Percentiles rank a stretch among this genome's conserved stretches.
These are phyloP conservation scores for Penicillium janthinellum DNA, from an alignment of 2,329 filamentous ascomycete species.

Conservation along the genomic window DNA sequence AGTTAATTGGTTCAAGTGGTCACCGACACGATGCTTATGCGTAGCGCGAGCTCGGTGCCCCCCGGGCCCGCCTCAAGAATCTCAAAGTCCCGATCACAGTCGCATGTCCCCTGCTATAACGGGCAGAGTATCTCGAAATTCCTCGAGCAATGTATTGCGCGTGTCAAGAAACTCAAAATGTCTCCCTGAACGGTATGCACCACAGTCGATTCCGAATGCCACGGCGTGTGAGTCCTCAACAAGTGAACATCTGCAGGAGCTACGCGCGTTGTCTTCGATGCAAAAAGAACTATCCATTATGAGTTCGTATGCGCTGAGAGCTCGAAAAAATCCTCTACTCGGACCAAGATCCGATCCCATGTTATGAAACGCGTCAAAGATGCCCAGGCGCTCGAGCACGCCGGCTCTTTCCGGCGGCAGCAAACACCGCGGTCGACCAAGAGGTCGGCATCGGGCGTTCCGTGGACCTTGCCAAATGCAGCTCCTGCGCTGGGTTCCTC, in stretches of 20 bases:
- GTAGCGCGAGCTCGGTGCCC: neutral
- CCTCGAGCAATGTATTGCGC: neutral
- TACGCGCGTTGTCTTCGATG: neutral
- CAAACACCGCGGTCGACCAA: neutral
- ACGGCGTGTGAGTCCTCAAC: too few relatives aligned
- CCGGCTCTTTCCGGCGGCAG: neutral
- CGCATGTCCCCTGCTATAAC: too few relatives aligned
- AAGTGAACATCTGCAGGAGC: neutral
- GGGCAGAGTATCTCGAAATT: neutral
- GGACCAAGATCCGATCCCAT: neutral
- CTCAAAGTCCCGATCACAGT: neutral
- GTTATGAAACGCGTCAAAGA: neutral
- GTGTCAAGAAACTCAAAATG: neutral
- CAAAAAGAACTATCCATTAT: neutral
- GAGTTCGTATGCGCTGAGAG: neutral
- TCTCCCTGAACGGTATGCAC: neutral
- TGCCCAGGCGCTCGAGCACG: neutral
- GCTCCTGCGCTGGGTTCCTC: neutral
- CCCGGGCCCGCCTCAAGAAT: neutral
- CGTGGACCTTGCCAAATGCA: neutral
- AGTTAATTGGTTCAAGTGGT: neutral
- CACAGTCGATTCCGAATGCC: neutral
- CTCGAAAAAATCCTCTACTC: neutral
- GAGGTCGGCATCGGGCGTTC: neutral
- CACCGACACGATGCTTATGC: neutral